Evolutionary conservation across 2,329 filamentous ascomycete genomes (phyloP).

Genomic region (Colletotrichum sp.): DNA sequence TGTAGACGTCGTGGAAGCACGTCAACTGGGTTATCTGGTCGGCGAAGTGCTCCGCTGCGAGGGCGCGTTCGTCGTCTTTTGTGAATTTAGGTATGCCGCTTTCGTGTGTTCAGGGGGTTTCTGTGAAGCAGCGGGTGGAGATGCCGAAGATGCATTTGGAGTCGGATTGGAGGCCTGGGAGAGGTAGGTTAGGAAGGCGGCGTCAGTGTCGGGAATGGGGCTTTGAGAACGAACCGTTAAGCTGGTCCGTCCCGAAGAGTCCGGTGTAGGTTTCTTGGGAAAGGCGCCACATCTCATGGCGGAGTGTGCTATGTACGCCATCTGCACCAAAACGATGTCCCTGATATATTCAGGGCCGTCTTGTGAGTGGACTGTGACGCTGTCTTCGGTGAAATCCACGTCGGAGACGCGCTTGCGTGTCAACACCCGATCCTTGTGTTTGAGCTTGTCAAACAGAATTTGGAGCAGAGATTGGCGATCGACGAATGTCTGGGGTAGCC

Average conservation of each 20-base stretch:
- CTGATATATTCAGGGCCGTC: constrained; percentile 34
- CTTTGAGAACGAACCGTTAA: not conserved
- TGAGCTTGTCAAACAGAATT: constrained; percentile 34
- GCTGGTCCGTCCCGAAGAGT: constrained; percentile 10
- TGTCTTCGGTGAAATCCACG: no score
- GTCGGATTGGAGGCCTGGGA: not conserved
- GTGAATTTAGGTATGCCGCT: constrained; percentile 36
- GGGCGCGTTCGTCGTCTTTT: constrained; percentile 31
- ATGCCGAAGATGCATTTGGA: constrained; percentile 40
- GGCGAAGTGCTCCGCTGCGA: constrained; percentile 24
- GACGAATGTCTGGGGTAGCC: constrained; percentile 36
- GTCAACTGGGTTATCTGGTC: constrained; percentile 23
- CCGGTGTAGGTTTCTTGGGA: not conserved
- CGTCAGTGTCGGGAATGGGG: not conserved
- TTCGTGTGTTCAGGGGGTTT: constrained; percentile 25
- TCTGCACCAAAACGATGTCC: constrained; percentile 43
- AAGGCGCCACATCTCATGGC: constrained; percentile 32
- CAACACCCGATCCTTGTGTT: constrained; percentile 28
- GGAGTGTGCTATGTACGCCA: constrained; percentile 41
- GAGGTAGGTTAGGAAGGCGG: not conserved
- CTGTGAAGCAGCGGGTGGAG: constrained; percentile 30
- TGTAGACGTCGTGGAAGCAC: constrained; percentile 32
- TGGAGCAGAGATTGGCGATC: constrained; percentile 39
- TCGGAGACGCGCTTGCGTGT: no score
- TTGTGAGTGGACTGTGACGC: constrained; percentile 30